Conservation (phyloP, 768 basidiomycete species). For the Boletus tylopilopsis region DNA sequence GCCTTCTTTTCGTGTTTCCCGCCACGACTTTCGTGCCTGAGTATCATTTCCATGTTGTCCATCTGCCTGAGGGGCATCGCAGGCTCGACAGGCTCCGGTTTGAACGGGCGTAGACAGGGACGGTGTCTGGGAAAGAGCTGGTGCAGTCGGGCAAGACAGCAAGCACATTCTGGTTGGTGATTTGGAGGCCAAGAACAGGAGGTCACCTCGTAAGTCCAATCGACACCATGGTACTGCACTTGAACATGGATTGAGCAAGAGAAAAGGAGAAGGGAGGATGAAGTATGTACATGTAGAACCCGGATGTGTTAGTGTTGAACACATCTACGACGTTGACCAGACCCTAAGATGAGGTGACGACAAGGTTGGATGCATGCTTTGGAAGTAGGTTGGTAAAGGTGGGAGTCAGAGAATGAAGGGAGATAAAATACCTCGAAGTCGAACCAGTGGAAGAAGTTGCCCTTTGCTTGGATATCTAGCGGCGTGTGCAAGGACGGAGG, state of each 20-base stretch:
- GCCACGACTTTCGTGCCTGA: conserved; percentile 64
- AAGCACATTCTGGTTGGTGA: conserved; percentile 37
- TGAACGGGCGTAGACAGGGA: conserved; percentile 57
- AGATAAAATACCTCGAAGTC: conserved; percentile 63
- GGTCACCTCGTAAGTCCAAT: too few species aligned
- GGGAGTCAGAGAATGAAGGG: conserved; percentile 27
- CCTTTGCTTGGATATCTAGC: conserved; percentile 74
- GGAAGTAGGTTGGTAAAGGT: conserved; percentile 82
- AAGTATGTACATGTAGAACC: conserved; percentile 79
- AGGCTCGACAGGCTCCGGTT: conserved; percentile 55
- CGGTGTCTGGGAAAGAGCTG: conserved; percentile 36
- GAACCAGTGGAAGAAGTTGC: conserved; percentile 81
- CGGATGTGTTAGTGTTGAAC: conserved; percentile 57
- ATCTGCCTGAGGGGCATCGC: conserved; percentile 50
- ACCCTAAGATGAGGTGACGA: conserved; percentile 75
- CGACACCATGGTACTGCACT: too few species aligned
- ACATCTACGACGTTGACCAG: conserved; percentile 84
- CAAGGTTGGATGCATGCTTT: conserved; percentile 67
- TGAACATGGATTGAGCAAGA: too few species aligned
- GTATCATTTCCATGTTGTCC: conserved; percentile 74
- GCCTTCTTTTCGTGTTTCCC: conserved; percentile 47
- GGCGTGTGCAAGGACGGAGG: conserved; percentile 76
- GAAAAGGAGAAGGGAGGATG: too few species aligned
- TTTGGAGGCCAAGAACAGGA: conserved; percentile 35
- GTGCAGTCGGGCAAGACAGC: conserved; percentile 48